Evolutionary conservation across 2,329 filamentous ascomycete genomes (phyloP), one percentile per base, ranked within the genome.

Genomic region (Claviceps sp.): DNA sequence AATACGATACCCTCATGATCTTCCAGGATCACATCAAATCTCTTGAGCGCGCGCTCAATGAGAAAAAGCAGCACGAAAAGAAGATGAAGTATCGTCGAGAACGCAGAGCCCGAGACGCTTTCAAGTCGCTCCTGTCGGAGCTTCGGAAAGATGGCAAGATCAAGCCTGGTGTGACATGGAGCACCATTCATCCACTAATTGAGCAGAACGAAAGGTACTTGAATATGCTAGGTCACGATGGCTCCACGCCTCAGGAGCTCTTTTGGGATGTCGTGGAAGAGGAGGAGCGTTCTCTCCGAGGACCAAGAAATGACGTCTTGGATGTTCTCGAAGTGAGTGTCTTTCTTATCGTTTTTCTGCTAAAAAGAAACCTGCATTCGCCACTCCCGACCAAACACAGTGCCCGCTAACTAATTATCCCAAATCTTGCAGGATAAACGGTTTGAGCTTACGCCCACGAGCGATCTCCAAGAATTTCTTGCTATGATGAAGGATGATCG

Each of bases 261-360:
- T 97, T 98, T 72, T 96, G 91, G 88, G 93, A 98, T 65, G 74
- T 90, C 47, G 77, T 97, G 26, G 93, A 97, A 65, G 89, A 95
- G 65, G 89, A 97, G 66, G 91, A 98, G 63, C 82, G 86, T 53
- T 82, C 84, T n/a, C 73, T 96, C 47, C 84, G 90, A 55, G 83
- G 81, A 48, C 84, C 85, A 48, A 78, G 88, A 55, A 94, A 93
- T 63, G 82, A 89, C 63, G 86, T 94, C 41, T 73, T 93, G 57
- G 89, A 95, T 69, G 88, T 93, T 59, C 76, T 95, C 59, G 87
- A 94, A 75, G 88, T 93, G 68, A 74, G 83, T 72, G 14, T 11
- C 18, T 43, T 40, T 16, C n/a, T 3, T 22, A 42, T 49, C n/a
- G 46, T 40, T 20, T 45, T 26, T 16, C n/a, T 20, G 30, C 6